A percentile compares a stretch with the other conserved stretches of the same genome.
These are phyloP conservation scores for Saccharum hybrid DNA, from an alignment of 202 grass and related monocot genomes.

Conservation along the genomic window DNA sequence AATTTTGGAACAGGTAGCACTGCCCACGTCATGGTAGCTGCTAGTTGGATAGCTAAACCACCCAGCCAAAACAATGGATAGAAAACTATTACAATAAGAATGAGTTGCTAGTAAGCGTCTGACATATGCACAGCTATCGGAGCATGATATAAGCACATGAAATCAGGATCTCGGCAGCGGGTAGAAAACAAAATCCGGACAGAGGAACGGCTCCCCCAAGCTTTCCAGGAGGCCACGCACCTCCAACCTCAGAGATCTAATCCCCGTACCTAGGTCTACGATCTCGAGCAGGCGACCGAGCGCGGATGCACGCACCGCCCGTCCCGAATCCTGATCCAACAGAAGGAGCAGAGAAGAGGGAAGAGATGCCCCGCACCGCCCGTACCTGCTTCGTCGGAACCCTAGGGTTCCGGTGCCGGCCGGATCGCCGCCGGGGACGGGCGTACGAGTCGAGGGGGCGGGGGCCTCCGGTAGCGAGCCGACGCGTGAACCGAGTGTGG, in stretches of 20 bases:
- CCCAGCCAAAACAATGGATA: too few species aligned
- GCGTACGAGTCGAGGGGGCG: not conserved
- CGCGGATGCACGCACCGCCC: not conserved
- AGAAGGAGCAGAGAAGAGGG: not conserved
- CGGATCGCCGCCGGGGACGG: constrained; percentile 41
- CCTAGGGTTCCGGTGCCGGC: constrained; percentile 31
- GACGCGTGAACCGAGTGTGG: not conserved
- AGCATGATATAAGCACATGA: not conserved
- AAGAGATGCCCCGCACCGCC: not conserved
- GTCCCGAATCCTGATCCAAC: constrained; percentile 34
- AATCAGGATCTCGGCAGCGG: not conserved
- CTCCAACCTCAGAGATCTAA: constrained; percentile 52
- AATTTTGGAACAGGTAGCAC: not conserved
- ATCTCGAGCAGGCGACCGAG: not conserved
- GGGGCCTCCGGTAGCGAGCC: not conserved
- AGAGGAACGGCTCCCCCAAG: not conserved
- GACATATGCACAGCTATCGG: not conserved
- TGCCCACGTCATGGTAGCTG: too few species aligned
- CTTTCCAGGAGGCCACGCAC: not conserved
- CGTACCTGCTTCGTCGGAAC: constrained; percentile 42
- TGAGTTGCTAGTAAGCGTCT: not conserved
- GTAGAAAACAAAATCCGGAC: not conserved
- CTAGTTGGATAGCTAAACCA: too few species aligned
- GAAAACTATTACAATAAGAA: too few species aligned
- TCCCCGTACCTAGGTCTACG: not conserved